These are phyloP conservation scores for Chlamydomonas applanata DNA, from an alignment of 139 green algal genomes.

Conservation along the genomic window DNA sequence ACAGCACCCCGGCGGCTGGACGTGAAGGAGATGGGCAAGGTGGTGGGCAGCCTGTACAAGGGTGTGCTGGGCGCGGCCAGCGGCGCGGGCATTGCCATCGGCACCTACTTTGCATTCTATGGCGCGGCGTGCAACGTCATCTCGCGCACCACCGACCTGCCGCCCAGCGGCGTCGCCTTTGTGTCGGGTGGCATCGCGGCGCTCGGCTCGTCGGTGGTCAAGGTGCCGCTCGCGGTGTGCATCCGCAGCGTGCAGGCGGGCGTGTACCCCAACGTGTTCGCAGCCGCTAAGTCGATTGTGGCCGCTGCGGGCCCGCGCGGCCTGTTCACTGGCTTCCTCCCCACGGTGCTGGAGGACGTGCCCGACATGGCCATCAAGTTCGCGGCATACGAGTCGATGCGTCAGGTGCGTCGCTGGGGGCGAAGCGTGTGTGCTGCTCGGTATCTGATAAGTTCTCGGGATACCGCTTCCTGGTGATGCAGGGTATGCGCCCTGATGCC, in stretches of 20 bases:
- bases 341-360: constrained; percentile 84
- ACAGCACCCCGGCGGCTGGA: background rate
- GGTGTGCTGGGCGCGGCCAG: constrained; percentile 85
- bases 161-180: constrained; percentile 65
- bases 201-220: constrained; percentile 75
- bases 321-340: constrained; percentile 80
- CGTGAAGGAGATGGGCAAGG: constrained; percentile 17
- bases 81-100: constrained; percentile 92
- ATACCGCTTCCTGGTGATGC: no score
- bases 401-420: constrained; percentile 50
- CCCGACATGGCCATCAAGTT: constrained; percentile 92
- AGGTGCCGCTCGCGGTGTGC: constrained; percentile 82
- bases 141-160: constrained; percentile 28
- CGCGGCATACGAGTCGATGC: constrained; percentile 76
- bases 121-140: constrained; percentile 71
- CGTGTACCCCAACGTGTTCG: constrained; percentile 75
- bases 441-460: no score
- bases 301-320: constrained; percentile 57
- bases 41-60: constrained; percentile 69
- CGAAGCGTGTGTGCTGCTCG: constrained; percentile 10
- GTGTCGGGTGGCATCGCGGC: constrained; percentile 72
- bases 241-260: constrained; percentile 82
- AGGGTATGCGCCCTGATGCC: no score
- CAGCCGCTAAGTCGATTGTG: constrained; percentile 57
- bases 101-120: constrained; percentile 94